Percentiles rank a stretch among this genome's conserved stretches.
phyloP scores from a whole-genome alignment of 345 rosid species.

The Dimocarpus longan region DNA sequence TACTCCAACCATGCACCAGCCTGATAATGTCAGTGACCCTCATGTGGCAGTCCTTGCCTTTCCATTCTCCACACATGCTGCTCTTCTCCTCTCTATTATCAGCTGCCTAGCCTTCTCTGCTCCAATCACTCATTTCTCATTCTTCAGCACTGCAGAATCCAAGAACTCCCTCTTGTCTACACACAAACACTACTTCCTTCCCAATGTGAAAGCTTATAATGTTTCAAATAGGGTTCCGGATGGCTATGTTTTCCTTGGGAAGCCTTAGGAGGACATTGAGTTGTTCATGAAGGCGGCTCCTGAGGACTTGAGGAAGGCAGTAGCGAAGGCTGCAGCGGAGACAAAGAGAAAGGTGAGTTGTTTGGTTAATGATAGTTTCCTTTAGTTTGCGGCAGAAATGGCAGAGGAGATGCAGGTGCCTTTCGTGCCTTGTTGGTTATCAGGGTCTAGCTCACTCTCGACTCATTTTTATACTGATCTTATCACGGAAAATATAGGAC shows the following conservation, averaged over 20 bases:
- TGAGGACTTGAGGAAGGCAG: constrained; percentile 28
- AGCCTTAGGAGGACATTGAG: constrained; percentile 37
- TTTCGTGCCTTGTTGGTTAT: constrained; percentile 26
- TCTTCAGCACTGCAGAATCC: constrained; percentile 30
- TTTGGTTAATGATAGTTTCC: constrained; percentile 37
- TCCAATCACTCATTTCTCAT: constrained; percentile 41
- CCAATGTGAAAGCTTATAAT: constrained; percentile 29
- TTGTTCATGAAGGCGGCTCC: constrained; percentile 43
- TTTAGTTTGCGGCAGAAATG: constrained; percentile 30
- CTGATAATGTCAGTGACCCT: not conserved
- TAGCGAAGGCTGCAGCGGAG: constrained; percentile 37
- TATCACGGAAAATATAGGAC: constrained; percentile 7
- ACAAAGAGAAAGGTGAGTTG: constrained; percentile 36
- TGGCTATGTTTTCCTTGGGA: constrained; percentile 29
- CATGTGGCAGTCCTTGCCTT: constrained; percentile 48
- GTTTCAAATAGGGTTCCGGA: constrained; percentile 38
- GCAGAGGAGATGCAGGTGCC: constrained; percentile 27
- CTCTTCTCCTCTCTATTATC: constrained; percentile 38
- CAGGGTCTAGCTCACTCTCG: constrained; percentile 23
- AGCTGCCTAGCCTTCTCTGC: constrained; percentile 34
- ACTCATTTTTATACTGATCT: constrained; percentile 30
- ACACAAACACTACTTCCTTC: not conserved
- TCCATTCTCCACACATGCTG: constrained; percentile 46
- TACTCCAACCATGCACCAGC: not conserved
- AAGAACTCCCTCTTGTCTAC: constrained; percentile 17